Base-by-base conservation (phyloP, 257 asterid species). In the Prunella vulgaris region DNA sequence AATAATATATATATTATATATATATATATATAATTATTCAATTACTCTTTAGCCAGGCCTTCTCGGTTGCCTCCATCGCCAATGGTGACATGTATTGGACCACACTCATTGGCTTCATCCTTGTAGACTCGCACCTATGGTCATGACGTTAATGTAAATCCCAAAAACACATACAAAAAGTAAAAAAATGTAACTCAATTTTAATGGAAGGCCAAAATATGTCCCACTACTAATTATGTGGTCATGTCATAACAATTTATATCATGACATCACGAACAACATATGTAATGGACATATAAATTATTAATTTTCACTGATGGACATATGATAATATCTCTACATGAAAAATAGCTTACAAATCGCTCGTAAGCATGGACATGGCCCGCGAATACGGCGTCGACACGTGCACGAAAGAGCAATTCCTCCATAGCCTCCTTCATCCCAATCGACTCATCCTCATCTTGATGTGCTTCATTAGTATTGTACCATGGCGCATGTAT, bases 361-460 rank as follows among this genome's bases (percentile, higher is more conserved):
- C 99, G 84, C 72, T 93, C 99, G 3, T 93, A 93, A 21, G 99
- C 97, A 71, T 93, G 99, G 13, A 93, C 95, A 54, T 93, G 99
- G 1, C 99, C 99, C 0, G 99, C 89, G 17, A 90, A 90, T 1
- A 93, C 85, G 2, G 75, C 70, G 48, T 93, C 96, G 5, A 87
- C 94, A 0, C 84, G 80, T 33, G 99, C 94, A 1, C 38, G 6
- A 59, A 74, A 86, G 3, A 93, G 73, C 80, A 93, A 69, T 15
- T 79, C 85, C 78, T 93, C 99, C 91, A 93, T 82, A 3, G 80
- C 75, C 6, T 40, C 72, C 79, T 86, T 90, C 99, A 93, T 93
- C 2, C 72, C 78, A 4, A 8, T 54, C 0, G 83, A 77, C 74
- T 85, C 99, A 0, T 35, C 0, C 68, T 93, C 99, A 0, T 86